Percentiles rank a stretch among this genome's conserved stretches.
These are phyloP conservation scores for Coccomyxa sp. DNA, from an alignment of 139 green algal genomes.

Conservation along the genomic window DNA sequence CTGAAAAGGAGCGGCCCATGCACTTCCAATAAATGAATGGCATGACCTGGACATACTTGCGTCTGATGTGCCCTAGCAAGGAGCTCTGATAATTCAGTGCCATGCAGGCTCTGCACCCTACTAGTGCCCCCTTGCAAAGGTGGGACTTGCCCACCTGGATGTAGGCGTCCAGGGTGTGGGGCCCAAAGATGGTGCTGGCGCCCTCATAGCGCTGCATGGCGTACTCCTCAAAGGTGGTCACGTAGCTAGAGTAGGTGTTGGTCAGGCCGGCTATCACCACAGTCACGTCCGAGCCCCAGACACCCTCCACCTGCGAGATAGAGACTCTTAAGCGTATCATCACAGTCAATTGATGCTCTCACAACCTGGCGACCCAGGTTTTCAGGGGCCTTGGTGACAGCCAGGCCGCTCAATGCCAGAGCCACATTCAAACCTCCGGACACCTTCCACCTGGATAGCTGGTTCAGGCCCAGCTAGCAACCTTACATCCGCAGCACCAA, in stretches of 20 bases:
- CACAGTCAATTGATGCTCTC: no score
- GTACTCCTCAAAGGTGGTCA: slow-evolving; percentile 86
- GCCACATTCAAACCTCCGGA: not conserved
- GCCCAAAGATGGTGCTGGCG: slow-evolving; percentile 77
- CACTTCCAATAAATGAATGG: not conserved
- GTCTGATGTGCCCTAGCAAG: no score
- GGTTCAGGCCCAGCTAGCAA: not conserved
- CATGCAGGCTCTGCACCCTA: no score
- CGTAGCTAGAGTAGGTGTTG: slow-evolving; percentile 79
- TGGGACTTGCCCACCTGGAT: slow-evolving; percentile 54
- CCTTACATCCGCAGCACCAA: no score
- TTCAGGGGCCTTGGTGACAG: not conserved
- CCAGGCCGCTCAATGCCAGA: not conserved
- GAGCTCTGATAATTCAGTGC: no score
- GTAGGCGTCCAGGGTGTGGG: slow-evolving; percentile 82
- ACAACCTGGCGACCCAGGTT: not conserved
- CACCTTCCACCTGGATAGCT: not conserved
- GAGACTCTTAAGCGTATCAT: not conserved
- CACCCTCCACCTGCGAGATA: slow-evolving; percentile 15
- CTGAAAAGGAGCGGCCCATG: no score
- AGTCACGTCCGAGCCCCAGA: slow-evolving; percentile 29
- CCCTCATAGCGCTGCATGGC: slow-evolving; percentile 81
- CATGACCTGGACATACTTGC: no score
- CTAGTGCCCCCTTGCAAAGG: no score
- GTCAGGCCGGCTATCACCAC: slow-evolving; percentile 72